A percentile compares a stretch with the other conserved stretches of the same genome.
phyloP scores from a whole-genome alignment of 2,329 filamentous ascomycete genomes.

The Cytospora schulzeri region DNA sequence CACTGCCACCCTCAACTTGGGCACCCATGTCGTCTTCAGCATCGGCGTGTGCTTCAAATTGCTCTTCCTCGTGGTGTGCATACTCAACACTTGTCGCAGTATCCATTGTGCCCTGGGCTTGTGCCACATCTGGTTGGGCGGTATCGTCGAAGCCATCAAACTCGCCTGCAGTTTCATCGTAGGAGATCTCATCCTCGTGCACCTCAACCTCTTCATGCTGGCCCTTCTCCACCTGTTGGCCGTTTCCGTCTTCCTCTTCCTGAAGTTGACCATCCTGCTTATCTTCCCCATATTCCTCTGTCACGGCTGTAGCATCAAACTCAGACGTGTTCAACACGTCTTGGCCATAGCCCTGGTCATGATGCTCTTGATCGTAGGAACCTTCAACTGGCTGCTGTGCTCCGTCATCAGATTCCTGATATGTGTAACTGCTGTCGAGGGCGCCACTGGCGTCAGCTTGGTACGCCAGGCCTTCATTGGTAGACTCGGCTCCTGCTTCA shows the following conservation, averaged over 20 bases:
- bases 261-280: conserved; percentile 16
- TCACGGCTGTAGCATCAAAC: neutral
- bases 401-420: conserved; percentile 2
- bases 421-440: neutral
- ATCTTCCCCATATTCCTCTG: conserved; percentile 22
- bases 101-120: conserved; percentile 17
- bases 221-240: neutral
- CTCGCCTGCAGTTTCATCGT: conserved; percentile 33
- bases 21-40: conserved; percentile 24
- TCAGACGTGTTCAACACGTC: neutral
- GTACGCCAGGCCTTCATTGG: neutral
- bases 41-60: conserved; percentile 19
- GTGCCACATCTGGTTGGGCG: conserved; percentile 18
- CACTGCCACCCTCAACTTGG: neutral
- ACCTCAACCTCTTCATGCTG: conserved; percentile 28
- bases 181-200: conserved; percentile 41
- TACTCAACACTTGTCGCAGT: conserved; percentile 13
- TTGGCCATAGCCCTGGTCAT: conserved; percentile 1
- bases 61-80: neutral
- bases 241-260: conserved; percentile 12
- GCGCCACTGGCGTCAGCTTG: neutral
- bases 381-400: conserved; percentile 2
- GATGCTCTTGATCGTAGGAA: neutral
- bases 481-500: conserved; percentile 20
- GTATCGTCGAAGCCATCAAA: conserved; percentile 28